A percentile compares a stretch with the other conserved stretches of the same genome.
These are phyloP conservation scores for Exophiala sp. DNA, from an alignment of 2,329 filamentous ascomycete species.

Conservation along the genomic window DNA sequence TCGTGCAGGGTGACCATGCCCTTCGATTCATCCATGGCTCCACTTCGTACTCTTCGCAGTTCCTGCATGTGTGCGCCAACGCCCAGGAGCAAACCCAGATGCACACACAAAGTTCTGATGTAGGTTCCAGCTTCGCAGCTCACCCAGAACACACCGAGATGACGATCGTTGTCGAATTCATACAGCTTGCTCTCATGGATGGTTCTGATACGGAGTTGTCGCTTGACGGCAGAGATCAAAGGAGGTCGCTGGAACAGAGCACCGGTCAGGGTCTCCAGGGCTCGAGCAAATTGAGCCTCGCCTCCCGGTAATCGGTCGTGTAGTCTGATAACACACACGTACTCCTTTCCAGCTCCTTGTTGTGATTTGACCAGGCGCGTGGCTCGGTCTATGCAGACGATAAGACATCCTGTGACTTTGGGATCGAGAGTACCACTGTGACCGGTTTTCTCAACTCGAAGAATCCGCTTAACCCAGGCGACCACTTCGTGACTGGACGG, in stretches of 20 bases:
- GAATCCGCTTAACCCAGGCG: slow-evolving; percentile 97
- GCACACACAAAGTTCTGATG: slow-evolving; percentile 95
- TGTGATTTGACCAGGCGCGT: slow-evolving; percentile 98
- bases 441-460: slow-evolving; percentile 91
- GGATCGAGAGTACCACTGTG: slow-evolving; percentile 98
- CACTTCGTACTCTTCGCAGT: slow-evolving; percentile 84
- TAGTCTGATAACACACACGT: slow-evolving; percentile 88
- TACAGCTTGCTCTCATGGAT: slow-evolving; percentile 95
- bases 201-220: slow-evolving; percentile 94
- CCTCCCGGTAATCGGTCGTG: slow-evolving; percentile 94
- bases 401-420: slow-evolving; percentile 93
- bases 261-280: slow-evolving; percentile 91
- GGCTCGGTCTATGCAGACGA: slow-evolving; percentile 92
- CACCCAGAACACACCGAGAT: slow-evolving; percentile 98
- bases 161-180: slow-evolving; percentile 97
- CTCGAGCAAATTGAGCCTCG: slow-evolving; percentile 84
- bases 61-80: slow-evolving; percentile 98
- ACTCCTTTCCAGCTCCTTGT: slow-evolving; percentile 98
- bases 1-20: slow-evolving; percentile 91
- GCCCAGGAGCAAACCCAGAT: slow-evolving; percentile 69
- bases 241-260: slow-evolving; percentile 96
- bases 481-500: slow-evolving; percentile 98
- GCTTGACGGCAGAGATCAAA: slow-evolving; percentile 96
- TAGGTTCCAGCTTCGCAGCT: slow-evolving; percentile 98
- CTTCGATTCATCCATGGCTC: slow-evolving; percentile 88